phyloP scores from a whole-genome alignment of 495 filamentous ascomycete genomes.

The Penicillium simplicissimum region DNA sequence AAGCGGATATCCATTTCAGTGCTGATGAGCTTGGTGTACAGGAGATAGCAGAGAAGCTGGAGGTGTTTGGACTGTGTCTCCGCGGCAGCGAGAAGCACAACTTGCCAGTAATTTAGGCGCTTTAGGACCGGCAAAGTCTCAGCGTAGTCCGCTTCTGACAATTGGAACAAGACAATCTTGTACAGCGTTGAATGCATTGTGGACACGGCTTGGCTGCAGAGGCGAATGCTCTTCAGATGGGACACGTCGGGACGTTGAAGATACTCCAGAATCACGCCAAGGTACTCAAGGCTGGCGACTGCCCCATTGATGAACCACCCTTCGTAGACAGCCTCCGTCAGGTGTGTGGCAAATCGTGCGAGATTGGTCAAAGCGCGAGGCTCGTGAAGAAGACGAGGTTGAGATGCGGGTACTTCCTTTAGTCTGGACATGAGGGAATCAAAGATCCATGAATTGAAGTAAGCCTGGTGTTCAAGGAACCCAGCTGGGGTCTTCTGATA shows the following conservation, averaged over 20 bases:
- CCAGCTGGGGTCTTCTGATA: slow-evolving; percentile 89
- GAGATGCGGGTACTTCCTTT: slow-evolving; percentile 64
- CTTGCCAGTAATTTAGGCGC: slow-evolving; percentile 93
- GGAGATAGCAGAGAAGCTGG: slow-evolving; percentile 81
- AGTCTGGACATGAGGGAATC: slow-evolving; percentile 71
- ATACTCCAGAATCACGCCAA: slow-evolving; percentile 82
- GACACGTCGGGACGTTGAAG: slow-evolving; percentile 83
- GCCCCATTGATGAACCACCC: slow-evolving; percentile 93
- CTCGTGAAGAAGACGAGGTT: slow-evolving; percentile 73
- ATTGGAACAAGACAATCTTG: slow-evolving; percentile 70
- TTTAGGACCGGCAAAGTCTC: slow-evolving; percentile 70
- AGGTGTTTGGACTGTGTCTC: slow-evolving; percentile 74
- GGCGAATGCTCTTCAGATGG: slow-evolving; percentile 76
- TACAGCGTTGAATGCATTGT: slow-evolving; percentile 76
- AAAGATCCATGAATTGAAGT: slow-evolving; percentile 89
- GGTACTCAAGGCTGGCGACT: slow-evolving; percentile 73
- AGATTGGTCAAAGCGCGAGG: slow-evolving; percentile 84
- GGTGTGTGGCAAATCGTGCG: slow-evolving; percentile 71
- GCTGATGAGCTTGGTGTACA: slow-evolving; percentile 81
- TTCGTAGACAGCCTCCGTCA: slow-evolving; percentile 89
- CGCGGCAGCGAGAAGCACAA: slow-evolving; percentile 75
- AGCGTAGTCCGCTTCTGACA: slow-evolving; percentile 77
- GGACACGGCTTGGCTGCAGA: slow-evolving; percentile 77
- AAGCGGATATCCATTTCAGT: slow-evolving; percentile 62
- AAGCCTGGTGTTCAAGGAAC: slow-evolving; percentile 89